Conservation (phyloP, 2,329 filamentous ascomycete species). For the Pyrenophora seminiperda region DNA sequence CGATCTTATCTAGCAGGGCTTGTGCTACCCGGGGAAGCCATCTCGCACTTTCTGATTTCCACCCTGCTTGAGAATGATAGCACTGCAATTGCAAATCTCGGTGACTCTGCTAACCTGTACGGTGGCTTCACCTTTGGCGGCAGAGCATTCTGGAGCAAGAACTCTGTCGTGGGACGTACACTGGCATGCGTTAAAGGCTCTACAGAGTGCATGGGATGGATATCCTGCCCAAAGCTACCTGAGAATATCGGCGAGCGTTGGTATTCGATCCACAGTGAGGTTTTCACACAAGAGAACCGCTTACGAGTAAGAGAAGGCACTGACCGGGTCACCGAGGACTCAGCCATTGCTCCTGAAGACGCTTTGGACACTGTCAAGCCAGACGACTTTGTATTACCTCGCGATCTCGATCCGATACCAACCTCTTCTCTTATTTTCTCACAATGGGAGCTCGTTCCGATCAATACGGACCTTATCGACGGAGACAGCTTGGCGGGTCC, state of each 20-base stretch:
- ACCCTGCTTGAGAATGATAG: slow-evolving; percentile 62
- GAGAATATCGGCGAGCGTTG: slow-evolving; percentile 53
- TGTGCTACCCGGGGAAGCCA: slow-evolving; percentile 58
- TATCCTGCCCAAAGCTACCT: slow-evolving; percentile 52
- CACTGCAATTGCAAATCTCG: slow-evolving; percentile 54
- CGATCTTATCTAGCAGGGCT: slow-evolving; percentile 61
- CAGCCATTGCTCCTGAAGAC: slow-evolving; percentile 42
- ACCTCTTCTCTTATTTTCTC: slow-evolving; percentile 27
- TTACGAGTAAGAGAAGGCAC: slow-evolving; percentile 46
- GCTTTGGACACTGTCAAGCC: slow-evolving; percentile 25
- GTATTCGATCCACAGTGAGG: slow-evolving; percentile 54
- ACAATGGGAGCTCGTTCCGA: slow-evolving; percentile 36
- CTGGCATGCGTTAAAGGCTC: slow-evolving; percentile 53
- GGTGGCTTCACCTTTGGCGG: slow-evolving; percentile 60
- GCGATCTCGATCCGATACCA: slow-evolving; percentile 34
- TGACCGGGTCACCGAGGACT: slow-evolving; percentile 42
- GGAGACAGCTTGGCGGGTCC: slow-evolving; percentile 21
- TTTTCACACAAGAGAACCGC: slow-evolving; percentile 38
- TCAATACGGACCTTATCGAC: slow-evolving; percentile 33
- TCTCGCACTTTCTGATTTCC: slow-evolving; percentile 51
- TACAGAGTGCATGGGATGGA: slow-evolving; percentile 62
- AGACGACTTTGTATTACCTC: slow-evolving; percentile 48
- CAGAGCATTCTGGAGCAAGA: slow-evolving; percentile 63
- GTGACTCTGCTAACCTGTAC: slow-evolving; percentile 58
- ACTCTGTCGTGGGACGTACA: slow-evolving; percentile 60